Conservation (phyloP, 768 basidiomycete genomes). For the Naematelia aurantialba region DNA sequence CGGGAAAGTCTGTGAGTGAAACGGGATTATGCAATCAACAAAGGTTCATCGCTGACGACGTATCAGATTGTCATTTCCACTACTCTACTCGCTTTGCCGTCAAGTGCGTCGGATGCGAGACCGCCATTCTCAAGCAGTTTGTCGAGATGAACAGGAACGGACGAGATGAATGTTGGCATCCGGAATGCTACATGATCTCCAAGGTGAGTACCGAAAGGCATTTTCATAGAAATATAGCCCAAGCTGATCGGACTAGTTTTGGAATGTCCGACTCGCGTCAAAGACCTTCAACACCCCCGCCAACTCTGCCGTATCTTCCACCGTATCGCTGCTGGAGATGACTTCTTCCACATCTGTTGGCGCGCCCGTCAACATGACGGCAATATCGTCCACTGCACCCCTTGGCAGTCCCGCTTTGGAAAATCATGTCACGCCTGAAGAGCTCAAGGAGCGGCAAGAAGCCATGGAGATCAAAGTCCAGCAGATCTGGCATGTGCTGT, state of each 20-base stretch:
- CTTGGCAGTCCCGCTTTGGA: slow-evolving; percentile 62
- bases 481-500: slow-evolving; percentile 97
- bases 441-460: slow-evolving; percentile 83
- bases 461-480: slow-evolving; percentile 97
- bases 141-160: slow-evolving; percentile 99
- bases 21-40: not conserved
- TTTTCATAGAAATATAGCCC: not conserved
- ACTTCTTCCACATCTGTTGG: slow-evolving; percentile 42
- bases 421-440: slow-evolving; percentile 66
- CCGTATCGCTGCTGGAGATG: slow-evolving; percentile 44
- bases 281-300: slow-evolving; percentile 45
- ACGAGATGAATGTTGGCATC: slow-evolving; percentile 99
- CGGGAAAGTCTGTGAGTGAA: slow-evolving; percentile 70
- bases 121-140: slow-evolving; percentile 97
- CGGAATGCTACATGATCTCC: slow-evolving; percentile 99
- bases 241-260: slow-evolving; percentile 63
- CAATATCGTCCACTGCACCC: slow-evolving; percentile 48
- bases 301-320: slow-evolving; percentile 43
- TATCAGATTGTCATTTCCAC: slow-evolving; percentile 86
- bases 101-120: slow-evolving; percentile 95
- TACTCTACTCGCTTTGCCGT: slow-evolving; percentile 98
- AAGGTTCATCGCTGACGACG: not conserved
- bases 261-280: slow-evolving; percentile 80
- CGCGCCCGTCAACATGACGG: slow-evolving; percentile 47
- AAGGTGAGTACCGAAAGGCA: slow-evolving; percentile 60